Percentiles rank a stretch among this genome's conserved stretches.
Evolutionary conservation across 2,329 filamentous ascomycete genomes (phyloP).

Genomic region (Leptosphaerulina australis): DNA sequence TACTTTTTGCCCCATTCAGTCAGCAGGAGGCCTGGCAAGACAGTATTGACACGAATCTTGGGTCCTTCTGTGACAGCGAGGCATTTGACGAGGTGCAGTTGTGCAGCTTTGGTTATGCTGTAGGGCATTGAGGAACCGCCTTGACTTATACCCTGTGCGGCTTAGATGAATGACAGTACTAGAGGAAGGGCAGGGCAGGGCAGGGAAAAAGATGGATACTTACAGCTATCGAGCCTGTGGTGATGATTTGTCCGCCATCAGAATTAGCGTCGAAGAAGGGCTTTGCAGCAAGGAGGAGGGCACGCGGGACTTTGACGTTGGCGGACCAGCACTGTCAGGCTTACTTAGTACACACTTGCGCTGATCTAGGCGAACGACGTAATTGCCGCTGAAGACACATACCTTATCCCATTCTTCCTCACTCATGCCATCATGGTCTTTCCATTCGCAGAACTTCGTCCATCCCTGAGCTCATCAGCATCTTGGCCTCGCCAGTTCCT

Average conservation of each 20-base stretch:
- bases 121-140: slow-evolving; percentile 71
- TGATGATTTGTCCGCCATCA: slow-evolving; percentile 67
- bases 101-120: slow-evolving; percentile 77
- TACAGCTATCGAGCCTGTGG: slow-evolving; percentile 67
- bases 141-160: slow-evolving; percentile 54
- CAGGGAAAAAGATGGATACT: too few relatives aligned
- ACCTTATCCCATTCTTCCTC: slow-evolving; percentile 70
- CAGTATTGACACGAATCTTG: slow-evolving; percentile 69
- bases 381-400: slow-evolving; percentile 28
- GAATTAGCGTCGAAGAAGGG: slow-evolving; percentile 66
- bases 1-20: slow-evolving; percentile 65
- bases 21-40: slow-evolving; percentile 67
- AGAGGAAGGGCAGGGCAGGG: slow-evolving; percentile 5
- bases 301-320: slow-evolving; percentile 61
- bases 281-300: slow-evolving; percentile 62
- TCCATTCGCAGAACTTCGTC: slow-evolving; percentile 65
- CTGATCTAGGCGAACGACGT: too few relatives aligned
- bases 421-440: slow-evolving; percentile 62
- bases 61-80: slow-evolving; percentile 66
- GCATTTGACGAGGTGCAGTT: slow-evolving; percentile 70
- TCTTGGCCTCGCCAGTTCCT: too few relatives aligned
- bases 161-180: slow-evolving; percentile 1
- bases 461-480: slow-evolving; percentile 56
- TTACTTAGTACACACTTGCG: slow-evolving; percentile 14
- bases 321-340: slow-evolving; percentile 62